phyloP scores from a whole-genome alignment of 176 grass and related monocot genomes.

The Bolboschoenus planiculmis region DNA sequence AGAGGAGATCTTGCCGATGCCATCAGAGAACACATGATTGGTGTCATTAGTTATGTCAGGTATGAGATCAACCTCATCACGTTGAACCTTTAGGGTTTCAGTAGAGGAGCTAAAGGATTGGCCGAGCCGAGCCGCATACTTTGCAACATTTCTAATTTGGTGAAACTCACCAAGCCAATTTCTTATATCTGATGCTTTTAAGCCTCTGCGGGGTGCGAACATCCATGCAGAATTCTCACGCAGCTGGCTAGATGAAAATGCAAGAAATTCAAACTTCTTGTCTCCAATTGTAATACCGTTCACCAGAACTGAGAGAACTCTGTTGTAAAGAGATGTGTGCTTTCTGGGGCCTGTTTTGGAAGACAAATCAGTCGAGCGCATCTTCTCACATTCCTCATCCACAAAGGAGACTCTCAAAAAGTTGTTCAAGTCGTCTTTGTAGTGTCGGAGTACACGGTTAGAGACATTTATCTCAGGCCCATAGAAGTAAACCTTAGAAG shows the following conservation, averaged over 20 bases:
- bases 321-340: constrained; percentile 47
- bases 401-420: constrained; percentile 86
- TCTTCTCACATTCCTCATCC: constrained; percentile 77
- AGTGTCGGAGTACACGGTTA: constrained; percentile 68
- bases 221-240: constrained; percentile 94
- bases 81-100: constrained; percentile 55
- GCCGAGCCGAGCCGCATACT: constrained; percentile 88
- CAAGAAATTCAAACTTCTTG: constrained; percentile 90
- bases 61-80: constrained; percentile 47
- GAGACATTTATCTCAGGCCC: constrained; percentile 91
- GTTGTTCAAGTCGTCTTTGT: constrained; percentile 45
- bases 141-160: constrained; percentile 78
- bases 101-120: constrained; percentile 86
- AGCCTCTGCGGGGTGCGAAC: constrained; percentile 50
- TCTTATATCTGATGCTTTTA: constrained; percentile 63
- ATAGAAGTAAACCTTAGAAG: constrained; percentile 83
- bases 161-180: constrained; percentile 73
- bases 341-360: constrained; percentile 33
- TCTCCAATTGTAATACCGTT: constrained; percentile 67
- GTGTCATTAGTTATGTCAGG: constrained; percentile 57
- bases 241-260: constrained; percentile 93
- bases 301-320: constrained; percentile 60
- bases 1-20: constrained; percentile 77
- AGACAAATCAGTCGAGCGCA: constrained; percentile 66
- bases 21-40: constrained; percentile 72